phyloP scores from a whole-genome alignment of 192 early-diverging fungal species.

The Entomortierella lignicola region DNA sequence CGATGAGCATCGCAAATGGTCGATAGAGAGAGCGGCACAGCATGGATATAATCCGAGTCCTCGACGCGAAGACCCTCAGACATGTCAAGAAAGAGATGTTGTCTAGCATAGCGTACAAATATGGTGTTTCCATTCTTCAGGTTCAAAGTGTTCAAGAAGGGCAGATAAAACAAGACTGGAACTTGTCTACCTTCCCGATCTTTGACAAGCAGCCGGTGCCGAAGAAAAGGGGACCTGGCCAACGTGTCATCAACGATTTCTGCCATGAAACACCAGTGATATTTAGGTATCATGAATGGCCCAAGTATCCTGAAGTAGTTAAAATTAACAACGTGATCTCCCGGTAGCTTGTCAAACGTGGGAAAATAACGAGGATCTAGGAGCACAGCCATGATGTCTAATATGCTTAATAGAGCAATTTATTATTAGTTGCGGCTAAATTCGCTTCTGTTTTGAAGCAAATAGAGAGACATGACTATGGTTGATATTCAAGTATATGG shows the following conservation, averaged over 20 bases:
- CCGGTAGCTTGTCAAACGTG: not conserved
- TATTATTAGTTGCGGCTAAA: too few species aligned
- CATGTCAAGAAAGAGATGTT: conserved; percentile 6
- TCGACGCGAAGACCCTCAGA: conserved; percentile 6
- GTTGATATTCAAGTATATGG: too few species aligned
- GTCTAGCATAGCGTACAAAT: conserved; percentile 16
- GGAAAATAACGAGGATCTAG: conserved; percentile 13
- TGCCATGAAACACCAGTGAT: conserved; percentile 18
- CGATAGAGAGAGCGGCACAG: not conserved
- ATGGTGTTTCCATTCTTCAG: conserved; percentile 11
- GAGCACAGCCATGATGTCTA: not conserved
- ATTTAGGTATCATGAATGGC: not conserved
- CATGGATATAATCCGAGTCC: not conserved
- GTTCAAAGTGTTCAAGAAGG: not conserved
- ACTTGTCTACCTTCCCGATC: not conserved
- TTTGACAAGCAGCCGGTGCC: conserved; percentile 1
- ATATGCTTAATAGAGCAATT: too few species aligned
- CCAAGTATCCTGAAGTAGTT: not conserved
- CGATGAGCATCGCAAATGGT: conserved; percentile 3
- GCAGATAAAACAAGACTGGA: not conserved
- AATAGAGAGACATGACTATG: too few species aligned
- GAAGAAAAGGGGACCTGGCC: conserved; percentile 1
- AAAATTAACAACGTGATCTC: not conserved
- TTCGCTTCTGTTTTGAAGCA: too few species aligned
- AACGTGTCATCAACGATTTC: conserved; percentile 7